phyloP scores from a whole-genome alignment of 2,329 filamentous ascomycete species.

The Talaromyces sp. region DNA sequence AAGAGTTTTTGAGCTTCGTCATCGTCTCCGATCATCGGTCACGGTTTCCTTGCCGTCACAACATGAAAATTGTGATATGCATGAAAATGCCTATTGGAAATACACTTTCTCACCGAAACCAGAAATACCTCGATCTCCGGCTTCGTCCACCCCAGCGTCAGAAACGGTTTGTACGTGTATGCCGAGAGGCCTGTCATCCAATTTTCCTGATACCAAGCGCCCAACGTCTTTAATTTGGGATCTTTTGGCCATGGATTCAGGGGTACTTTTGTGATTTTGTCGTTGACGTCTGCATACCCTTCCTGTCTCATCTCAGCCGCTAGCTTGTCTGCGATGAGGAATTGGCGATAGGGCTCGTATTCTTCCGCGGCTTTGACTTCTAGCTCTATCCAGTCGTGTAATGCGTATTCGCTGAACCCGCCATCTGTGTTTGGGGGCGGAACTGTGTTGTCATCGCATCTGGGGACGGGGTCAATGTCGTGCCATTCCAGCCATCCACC shows the following conservation, averaged over 20 bases:
- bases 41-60: conserved; percentile 31
- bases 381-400: conserved; percentile 50
- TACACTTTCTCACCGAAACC: conserved; percentile 41
- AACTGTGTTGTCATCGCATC: conserved; percentile 56
- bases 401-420: conserved; percentile 34
- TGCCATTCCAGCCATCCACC: conserved; percentile 52
- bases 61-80: conserved; percentile 36
- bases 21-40: background rate
- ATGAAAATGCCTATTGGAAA: conserved; percentile 42
- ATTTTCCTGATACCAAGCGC: conserved; percentile 49
- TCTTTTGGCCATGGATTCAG: conserved; percentile 53
- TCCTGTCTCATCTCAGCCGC: conserved; percentile 54
- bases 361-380: conserved; percentile 44
- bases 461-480: conserved; percentile 45
- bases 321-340: conserved; percentile 53
- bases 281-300: conserved; percentile 57
- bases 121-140: conserved; percentile 47
- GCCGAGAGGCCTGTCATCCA: conserved; percentile 43
- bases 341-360: conserved; percentile 43
- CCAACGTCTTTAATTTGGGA: conserved; percentile 46
- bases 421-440: conserved; percentile 39
- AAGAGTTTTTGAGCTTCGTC: background rate
- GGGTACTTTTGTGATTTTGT: conserved; percentile 53
- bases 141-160: conserved; percentile 43
- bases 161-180: conserved; percentile 45